Percentiles rank a stretch among this genome's conserved stretches.
Conservation (phyloP, 768 basidiomycete genomes). For the Tubosaeta brunneosetosa region DNA sequence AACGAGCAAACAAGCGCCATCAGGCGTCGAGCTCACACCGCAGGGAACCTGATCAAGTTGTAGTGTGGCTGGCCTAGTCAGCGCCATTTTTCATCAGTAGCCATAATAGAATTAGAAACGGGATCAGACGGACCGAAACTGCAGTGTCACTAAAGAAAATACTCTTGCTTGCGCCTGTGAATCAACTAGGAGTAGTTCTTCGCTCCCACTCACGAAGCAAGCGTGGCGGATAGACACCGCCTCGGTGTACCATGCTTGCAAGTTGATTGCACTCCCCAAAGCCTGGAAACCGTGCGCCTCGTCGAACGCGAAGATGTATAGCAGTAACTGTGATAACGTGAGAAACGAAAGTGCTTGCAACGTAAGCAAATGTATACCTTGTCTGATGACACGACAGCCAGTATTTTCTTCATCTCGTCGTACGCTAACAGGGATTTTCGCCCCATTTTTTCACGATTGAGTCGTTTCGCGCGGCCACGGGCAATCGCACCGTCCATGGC, state of each 20-base stretch:
- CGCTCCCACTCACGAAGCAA: conserved; percentile 45
- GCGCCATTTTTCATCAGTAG: not conserved
- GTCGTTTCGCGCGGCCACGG: conserved; percentile 21
- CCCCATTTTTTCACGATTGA: conserved; percentile 46
- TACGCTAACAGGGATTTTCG: conserved; percentile 41
- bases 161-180: conserved; percentile 39
- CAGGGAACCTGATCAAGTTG: conserved; percentile 33
- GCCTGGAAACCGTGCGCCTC: conserved; percentile 42
- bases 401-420: conserved; percentile 47
- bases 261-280: conserved; percentile 29
- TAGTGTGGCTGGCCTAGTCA: conserved; percentile 41
- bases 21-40: conserved; percentile 40
- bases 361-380: conserved; percentile 29
- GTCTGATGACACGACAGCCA: conserved; percentile 40
- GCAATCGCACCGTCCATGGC: conserved; percentile 32
- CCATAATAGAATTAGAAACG: not conserved
- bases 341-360: too few species aligned
- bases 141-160: conserved; percentile 49
- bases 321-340: conserved; percentile 19
- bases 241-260: conserved; percentile 40
- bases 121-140: conserved; percentile 42
- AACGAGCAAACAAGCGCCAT: conserved; percentile 51
- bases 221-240: conserved; percentile 29
- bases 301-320: conserved; percentile 47
- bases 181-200: conserved; percentile 52